Percentiles rank a stretch among this genome's conserved stretches.
phyloP scores from a whole-genome alignment of 352 stramenopile species.

The Halophytophthora batemanensis region DNA sequence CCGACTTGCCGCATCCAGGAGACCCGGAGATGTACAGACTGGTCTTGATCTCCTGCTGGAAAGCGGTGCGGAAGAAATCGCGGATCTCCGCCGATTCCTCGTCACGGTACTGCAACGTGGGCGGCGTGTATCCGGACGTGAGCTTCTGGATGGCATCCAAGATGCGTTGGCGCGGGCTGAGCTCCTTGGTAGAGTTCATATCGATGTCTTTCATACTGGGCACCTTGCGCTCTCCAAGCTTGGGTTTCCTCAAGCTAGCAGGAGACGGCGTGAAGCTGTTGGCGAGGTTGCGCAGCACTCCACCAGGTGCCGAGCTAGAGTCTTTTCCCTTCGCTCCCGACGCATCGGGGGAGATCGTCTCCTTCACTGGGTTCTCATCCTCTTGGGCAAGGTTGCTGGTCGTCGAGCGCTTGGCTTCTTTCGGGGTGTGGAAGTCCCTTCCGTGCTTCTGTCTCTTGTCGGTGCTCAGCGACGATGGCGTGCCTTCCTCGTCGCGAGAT shows the following conservation, averaged over 20 bases:
- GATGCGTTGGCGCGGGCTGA: slow-evolving; percentile 14
- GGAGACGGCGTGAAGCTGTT: slow-evolving; percentile 76
- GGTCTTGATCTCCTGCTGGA: slow-evolving; percentile 40
- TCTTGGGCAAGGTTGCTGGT: slow-evolving; percentile 15
- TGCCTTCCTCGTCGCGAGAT: slow-evolving; percentile 14
- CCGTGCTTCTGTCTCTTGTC: slow-evolving; percentile 28
- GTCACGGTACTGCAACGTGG: slow-evolving; percentile 55
- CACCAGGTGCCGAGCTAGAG: slow-evolving; percentile 12
- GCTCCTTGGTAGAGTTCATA: slow-evolving; percentile 9
- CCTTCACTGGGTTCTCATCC: slow-evolving; percentile 21
- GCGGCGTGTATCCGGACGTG: slow-evolving; percentile 41
- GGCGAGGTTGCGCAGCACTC: slow-evolving; percentile 36
- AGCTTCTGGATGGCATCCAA: slow-evolving; percentile 47
- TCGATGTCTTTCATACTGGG: slow-evolving; percentile 3
- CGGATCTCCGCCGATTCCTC: slow-evolving; percentile 49
- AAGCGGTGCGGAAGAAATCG: slow-evolving; percentile 58
- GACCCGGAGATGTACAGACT: slow-evolving; percentile 81
- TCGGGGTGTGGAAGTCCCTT: slow-evolving; percentile 25
- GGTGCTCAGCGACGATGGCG: slow-evolving; percentile 10
- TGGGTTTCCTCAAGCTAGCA: slow-evolving; percentile 15
- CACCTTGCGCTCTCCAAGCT: slow-evolving; percentile 1
- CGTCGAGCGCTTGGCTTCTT: slow-evolving; percentile 8
- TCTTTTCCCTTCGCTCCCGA: slow-evolving; percentile 28
- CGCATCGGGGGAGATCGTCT: slow-evolving; percentile 47
- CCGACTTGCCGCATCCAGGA: slow-evolving; percentile 77